phyloP scores from a whole-genome alignment of 2,329 filamentous ascomycete genomes.

The Colletotrichum higginsianum region DNA sequence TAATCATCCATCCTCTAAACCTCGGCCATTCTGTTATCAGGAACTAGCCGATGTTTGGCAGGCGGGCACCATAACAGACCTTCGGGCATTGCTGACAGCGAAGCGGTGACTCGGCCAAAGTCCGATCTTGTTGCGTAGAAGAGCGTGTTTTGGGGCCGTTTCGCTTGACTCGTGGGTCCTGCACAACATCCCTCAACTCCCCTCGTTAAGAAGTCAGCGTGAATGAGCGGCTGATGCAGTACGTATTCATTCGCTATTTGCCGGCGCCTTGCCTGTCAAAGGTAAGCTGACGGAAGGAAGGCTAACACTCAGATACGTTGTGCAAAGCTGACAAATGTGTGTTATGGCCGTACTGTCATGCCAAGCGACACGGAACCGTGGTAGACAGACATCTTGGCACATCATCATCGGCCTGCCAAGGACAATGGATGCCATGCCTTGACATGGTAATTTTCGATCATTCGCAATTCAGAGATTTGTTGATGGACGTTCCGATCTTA shows the following conservation, averaged over 20 bases:
- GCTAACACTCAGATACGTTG: not conserved
- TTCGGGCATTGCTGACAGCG: constrained; percentile 24
- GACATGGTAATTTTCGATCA: constrained; percentile 27
- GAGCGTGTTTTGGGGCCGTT: constrained; percentile 41
- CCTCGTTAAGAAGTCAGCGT: constrained; percentile 14
- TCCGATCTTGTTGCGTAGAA: constrained; percentile 31
- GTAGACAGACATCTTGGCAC: constrained; percentile 13
- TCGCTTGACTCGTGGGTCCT: constrained; percentile 56
- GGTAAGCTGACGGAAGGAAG: constrained; percentile 9
- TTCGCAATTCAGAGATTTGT: constrained; percentile 4
- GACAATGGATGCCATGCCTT: constrained; percentile 18
- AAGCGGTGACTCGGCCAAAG: constrained; percentile 41
- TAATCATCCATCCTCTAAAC: constrained; percentile 6
- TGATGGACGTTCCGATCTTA: constrained; percentile 8
- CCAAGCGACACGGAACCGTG: constrained; percentile 36
- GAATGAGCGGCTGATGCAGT: not conserved
- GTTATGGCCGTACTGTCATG: constrained; percentile 26
- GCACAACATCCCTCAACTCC: constrained; percentile 49
- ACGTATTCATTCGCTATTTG: constrained; percentile 1
- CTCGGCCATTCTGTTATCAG: not conserved
- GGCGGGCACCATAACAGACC: constrained; percentile 13
- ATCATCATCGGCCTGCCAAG: constrained; percentile 14
- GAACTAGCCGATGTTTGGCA: constrained; percentile 17
- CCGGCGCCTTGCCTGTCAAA: constrained; percentile 1
- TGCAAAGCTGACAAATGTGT: constrained; percentile 21